Base-by-base conservation (phyloP, 202 grass and related monocot species). In the Saccharum hybrid region DNA sequence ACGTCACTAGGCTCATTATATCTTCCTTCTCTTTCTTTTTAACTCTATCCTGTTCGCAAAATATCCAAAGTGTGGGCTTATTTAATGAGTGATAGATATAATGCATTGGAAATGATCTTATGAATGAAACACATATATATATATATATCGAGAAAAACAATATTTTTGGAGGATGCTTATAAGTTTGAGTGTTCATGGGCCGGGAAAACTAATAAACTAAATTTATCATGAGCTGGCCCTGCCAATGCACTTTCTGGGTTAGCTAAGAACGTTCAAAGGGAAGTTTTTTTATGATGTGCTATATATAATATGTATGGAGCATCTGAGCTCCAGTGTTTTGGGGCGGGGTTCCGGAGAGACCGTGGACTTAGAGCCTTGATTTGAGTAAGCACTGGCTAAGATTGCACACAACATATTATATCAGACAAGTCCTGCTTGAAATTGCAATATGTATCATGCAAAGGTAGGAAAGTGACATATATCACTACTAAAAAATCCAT, bases 211-310 rank as follows among this genome's bases (percentile, higher is more conserved):
- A 40, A 19, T 61, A 71, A 60, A 81, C 21, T 71, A 45, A 34
- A 62, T 62, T 5, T 66, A 1, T 26, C 12, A 40, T 41, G 57
- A 9, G 36, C 34, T 18, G 22, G 10, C 15, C n/a, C 31, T 22
- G 8, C 8, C 28, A 75, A 56, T 72, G 43, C 71, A 74, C 49
- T 49, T 74, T 57, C 45, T 74, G 1, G 38, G 77, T 45, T 63
- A 28, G 71, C 56, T 81, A 73, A 86, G 84, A 30, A 34, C 9
- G 62, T 38, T 19, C 22, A 66, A 66, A 14, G 52, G 65, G 64
- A 74, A 1, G 8, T 33, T 64, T 77, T n/a, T 51, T 51, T 51
- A 16, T 16, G 1, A 16, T 43, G 8, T 10, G 39, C 39, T 41
- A 9, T 10, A 41, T 41, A 10, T 8, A 41, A 41, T 10, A 41